Evolutionary conservation across 2,329 filamentous ascomycete species (phyloP), one percentile per base, ranked within the genome.

Genomic region (Diaporthe sp.): DNA sequence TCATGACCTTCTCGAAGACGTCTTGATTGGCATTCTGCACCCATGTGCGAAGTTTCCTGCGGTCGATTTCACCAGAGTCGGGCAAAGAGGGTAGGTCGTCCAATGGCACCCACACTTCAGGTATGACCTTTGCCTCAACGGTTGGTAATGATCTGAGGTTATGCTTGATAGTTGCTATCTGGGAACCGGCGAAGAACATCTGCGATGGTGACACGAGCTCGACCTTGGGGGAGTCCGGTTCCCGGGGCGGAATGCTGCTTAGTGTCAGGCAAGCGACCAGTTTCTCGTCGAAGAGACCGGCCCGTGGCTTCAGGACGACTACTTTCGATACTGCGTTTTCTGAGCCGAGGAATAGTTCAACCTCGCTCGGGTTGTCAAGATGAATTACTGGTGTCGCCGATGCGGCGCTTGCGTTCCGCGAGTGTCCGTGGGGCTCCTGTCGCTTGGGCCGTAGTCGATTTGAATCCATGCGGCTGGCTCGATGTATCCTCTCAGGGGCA

Each of bases 1-100:
- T 84, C 80, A 87, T 83, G 57, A 89, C 86, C 65, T 86, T 86
- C 57, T 84, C 83, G 77, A 88, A 86, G 34, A 84, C 77, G 39
- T 86, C 83, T 71, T 88, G 85, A 76, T 88, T 87, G 62, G 87
- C 85, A 77, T 90, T 90, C 80, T 90, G 88, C 37, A 86, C 86
- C 89, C 89, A 90, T 4, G 87, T 89, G 75, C 88, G 88, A 58
- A 90, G 78, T 74, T 83, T 84, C 44, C 87, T 83, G 57, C 84
- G 82, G 78, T 89, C 84, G 67, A 85, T 80, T 28, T 84, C 81
- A 19, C 85, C 86, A 17, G 81, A 78, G 0, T 82, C 81, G 62
- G 83, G 83, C n/a, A 85, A 71, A 8, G 55, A 62, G 9, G 87
- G 87, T 83, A 90, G 87, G 60, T 81, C 82, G 65, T 86, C 83